Evolutionary conservation across 1,284 basidiomycete species (phyloP), one percentile per base, ranked within the genome.

Genomic region (Exobasidium cylindrosporum): DNA sequence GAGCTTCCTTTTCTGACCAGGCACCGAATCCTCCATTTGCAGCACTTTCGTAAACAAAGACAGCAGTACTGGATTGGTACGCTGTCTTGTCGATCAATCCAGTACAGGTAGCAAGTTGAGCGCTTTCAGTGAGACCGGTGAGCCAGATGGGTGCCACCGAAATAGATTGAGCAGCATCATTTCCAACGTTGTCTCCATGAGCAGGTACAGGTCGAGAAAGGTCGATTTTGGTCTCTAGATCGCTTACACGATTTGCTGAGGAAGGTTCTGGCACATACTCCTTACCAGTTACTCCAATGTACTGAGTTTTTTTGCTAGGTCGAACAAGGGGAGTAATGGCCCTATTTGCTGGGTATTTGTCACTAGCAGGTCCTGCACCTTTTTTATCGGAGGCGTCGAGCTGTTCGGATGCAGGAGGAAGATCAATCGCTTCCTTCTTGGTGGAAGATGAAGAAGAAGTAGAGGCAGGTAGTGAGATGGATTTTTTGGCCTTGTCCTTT

Each of bases 1-100:
- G 30, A 17, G 73, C 72, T 60, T 73, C 64, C 53, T 66, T 56
- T 64, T 79, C 77, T 57, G 69, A 66, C 66, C 61, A 76, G 7
- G 68, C 58, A 54, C 77, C 77, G 46, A 79, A 71, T 14, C 73
- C 71, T 29, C 66, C 77, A 57, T 74, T 74, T 52, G 69, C 65
- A 21, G 61, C 63, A 59, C 73, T 72, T 68, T 79, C 77, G 71
- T 79, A 79, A 65, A 71, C 75, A 63, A 79, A 79, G 61, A 79
- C 58, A 54, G 75, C 67, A 57, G 66, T 65, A 64, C 69, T 73
- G 63, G 70, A 67, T 57, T 57, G 60, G 66, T 76, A 77, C n/a
- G 73, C 70, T 40, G 74, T 65, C 58, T 70, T 61, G 58, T 79
- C 77, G 62, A 79, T 73, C 45, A 64, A 67, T 32, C 64, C 69